Percentiles rank a stretch among this genome's conserved stretches.
Conservation (phyloP, 2,329 filamentous ascomycete genomes). For the Fusarium sp. region DNA sequence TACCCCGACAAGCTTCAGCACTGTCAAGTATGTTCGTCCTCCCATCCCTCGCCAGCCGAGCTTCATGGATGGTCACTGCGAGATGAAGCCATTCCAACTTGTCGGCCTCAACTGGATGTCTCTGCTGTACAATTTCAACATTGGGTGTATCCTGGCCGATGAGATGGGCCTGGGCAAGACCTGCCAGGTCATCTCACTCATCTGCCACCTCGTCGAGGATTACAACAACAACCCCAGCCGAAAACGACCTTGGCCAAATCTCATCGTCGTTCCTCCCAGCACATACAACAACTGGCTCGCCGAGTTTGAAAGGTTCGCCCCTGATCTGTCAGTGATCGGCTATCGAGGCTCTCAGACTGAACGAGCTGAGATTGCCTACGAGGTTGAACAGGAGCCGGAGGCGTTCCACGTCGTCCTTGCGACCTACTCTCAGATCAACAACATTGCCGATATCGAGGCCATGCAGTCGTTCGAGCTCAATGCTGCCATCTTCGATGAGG, state of each 20-base stretch:
- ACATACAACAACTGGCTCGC: conserved; percentile 95
- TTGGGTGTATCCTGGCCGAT: conserved; percentile 92
- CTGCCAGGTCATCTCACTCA: conserved; percentile 91
- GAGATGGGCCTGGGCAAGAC: conserved; percentile 99
- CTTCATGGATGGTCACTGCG: conserved; percentile 76
- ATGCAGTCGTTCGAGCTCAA: conserved; percentile 59
- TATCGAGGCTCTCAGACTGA: conserved; percentile 71
- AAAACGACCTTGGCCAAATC: conserved; percentile 68
- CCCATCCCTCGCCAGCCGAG: conserved; percentile 70
- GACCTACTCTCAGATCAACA: conserved; percentile 66
- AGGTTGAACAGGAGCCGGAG: conserved; percentile 68
- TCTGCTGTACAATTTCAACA: conserved; percentile 77
- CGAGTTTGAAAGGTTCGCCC: conserved; percentile 89
- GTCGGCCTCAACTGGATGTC: conserved; percentile 95
- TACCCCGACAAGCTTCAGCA: conserved; percentile 53
- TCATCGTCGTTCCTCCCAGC: conserved; percentile 91
- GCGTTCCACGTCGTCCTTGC: conserved; percentile 70
- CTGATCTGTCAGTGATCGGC: conserved; percentile 75
- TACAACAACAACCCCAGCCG: conserved; percentile 49
- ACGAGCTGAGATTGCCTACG: conserved; percentile 71
- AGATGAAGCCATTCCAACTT: conserved; percentile 91
- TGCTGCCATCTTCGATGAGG: conserved; percentile 85
- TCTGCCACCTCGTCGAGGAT: conserved; percentile 80
- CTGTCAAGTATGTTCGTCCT: conserved; percentile 49
- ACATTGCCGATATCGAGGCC: conserved; percentile 58